Evolutionary conservation across 2,329 filamentous ascomycete genomes (phyloP), one percentile per base, ranked within the genome.

Genomic region (Colletotrichum kahawae): DNA sequence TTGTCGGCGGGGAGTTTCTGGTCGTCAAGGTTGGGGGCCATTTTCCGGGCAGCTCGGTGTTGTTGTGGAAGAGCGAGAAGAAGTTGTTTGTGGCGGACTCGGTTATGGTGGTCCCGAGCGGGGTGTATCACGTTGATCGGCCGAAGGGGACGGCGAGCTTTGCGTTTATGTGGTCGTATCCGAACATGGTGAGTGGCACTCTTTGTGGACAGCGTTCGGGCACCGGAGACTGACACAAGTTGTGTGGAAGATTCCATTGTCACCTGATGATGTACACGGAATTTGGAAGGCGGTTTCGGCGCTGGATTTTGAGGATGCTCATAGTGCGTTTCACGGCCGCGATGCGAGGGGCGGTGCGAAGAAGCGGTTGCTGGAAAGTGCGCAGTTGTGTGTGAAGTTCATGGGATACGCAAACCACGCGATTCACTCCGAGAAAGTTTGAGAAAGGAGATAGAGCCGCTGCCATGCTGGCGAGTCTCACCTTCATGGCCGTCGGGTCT

Each of bases 21-120:
- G 91, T 90, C 1, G 87, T 96, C 67, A 95, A 95, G 82, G 87
- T 93, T 1, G 94, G 94, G 0, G 95, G 95, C 0, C 95, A 97
- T 84, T 97, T 97, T 79, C 93, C 93, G 0, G 95, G 95, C 0
- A 94, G 92, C 77, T 84, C 93, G 74, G 91, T 95, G 4, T 81
- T 94, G 75, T 88, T 93, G 29, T 94, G 90, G 83, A 74, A 62
- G 36, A 70, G 36, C 24, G 87, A 89, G 21, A 83, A 84, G 1
- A 88, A 88, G 63, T 83, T 97, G n/a, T 88, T 96, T 74, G 89
- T 95, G 72, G 94, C 95, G 7, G 95, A 97, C 83, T 95, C 93
- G 4, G 88, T 97, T 63, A 88, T 95, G 77, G 94, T 92, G 29
- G 93, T 93, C 5, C 93, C 94, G 0, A 87, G 88, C 5, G 90